Percentiles rank a stretch among this genome's conserved stretches.
phyloP scores from a whole-genome alignment of 352 stramenopile species.

The Phytophthora chlamydospora region DNA sequence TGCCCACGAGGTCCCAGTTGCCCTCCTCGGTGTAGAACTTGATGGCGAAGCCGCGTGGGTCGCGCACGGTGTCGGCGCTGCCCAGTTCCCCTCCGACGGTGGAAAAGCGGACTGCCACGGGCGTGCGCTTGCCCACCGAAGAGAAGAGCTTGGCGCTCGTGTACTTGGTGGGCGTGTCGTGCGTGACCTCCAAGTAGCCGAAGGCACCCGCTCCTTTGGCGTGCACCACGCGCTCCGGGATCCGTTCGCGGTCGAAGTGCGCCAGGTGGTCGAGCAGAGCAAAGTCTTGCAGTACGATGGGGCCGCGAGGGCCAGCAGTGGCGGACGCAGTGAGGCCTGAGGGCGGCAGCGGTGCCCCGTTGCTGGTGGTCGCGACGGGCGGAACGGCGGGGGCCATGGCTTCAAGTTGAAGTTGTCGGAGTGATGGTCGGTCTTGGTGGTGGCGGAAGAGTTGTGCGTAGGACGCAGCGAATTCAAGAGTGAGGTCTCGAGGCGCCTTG shows the following conservation, averaged over 20 bases:
- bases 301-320: slow-evolving; percentile 51
- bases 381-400: slow-evolving; percentile 4
- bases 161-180: slow-evolving; percentile 41
- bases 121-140: slow-evolving; percentile 72
- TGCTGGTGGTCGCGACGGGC: slow-evolving; percentile 38
- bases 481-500: neutral
- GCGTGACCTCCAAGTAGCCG: slow-evolving; percentile 87
- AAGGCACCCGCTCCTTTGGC: slow-evolving; percentile 88
- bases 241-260: slow-evolving; percentile 91
- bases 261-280: slow-evolving; percentile 84
- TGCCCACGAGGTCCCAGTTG: slow-evolving; percentile 92
- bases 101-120: slow-evolving; percentile 77
- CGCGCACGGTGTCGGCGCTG: slow-evolving; percentile 77
- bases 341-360: slow-evolving; percentile 53
- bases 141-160: slow-evolving; percentile 81
- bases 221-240: slow-evolving; percentile 89
- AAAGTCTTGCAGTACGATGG: slow-evolving; percentile 76
- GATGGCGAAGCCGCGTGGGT: slow-evolving; percentile 88
- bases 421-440: neutral
- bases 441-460: too few relatives aligned
- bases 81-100: slow-evolving; percentile 78
- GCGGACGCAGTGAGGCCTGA: slow-evolving; percentile 61
- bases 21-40: slow-evolving; percentile 94
- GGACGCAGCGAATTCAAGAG: neutral
- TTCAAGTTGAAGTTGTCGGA: slow-evolving; percentile 7